A percentile compares a stretch with the other conserved stretches of the same genome.
Conservation (phyloP, 2,329 filamentous ascomycete genomes). For the Didymella exigua region DNA sequence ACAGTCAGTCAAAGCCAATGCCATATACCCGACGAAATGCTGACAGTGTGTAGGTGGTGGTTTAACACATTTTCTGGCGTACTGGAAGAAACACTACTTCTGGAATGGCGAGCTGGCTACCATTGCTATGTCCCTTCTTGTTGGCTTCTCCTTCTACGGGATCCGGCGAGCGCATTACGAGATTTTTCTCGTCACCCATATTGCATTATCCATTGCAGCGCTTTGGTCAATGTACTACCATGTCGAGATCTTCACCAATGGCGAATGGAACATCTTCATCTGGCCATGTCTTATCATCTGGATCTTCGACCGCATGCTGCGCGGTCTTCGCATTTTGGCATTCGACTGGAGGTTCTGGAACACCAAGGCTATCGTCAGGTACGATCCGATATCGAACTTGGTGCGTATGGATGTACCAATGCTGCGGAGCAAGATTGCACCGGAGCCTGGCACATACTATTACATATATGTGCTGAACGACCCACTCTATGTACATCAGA, state of each 20-base stretch:
- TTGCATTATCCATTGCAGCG: conserved; percentile 50
- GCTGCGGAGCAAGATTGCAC: conserved; percentile 39
- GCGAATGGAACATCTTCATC: conserved; percentile 57
- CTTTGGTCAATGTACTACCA: conserved; percentile 60
- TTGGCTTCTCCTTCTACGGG: conserved; percentile 58
- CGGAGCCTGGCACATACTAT: conserved; percentile 57
- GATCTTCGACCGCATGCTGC: conserved; percentile 56
- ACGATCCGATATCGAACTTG: conserved; percentile 53
- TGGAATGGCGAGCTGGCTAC: conserved; percentile 56
- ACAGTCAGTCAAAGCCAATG: conserved; percentile 21
- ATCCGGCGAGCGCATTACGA: conserved; percentile 58
- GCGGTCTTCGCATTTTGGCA: conserved; percentile 52
- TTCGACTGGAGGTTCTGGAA: conserved; percentile 50
- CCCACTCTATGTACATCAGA: conserved; percentile 54
- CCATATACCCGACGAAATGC: background rate
- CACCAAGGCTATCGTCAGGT: conserved; percentile 51
- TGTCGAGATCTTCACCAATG: conserved; percentile 57
- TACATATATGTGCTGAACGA: conserved; percentile 56
- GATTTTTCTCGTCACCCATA: conserved; percentile 52
- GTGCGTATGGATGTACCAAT: conserved; percentile 55
- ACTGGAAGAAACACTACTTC: conserved; percentile 56
- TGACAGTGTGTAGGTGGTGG: conserved; percentile 27
- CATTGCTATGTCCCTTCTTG: conserved; percentile 52
- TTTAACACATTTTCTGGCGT: conserved; percentile 47
- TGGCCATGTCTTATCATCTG: conserved; percentile 59